Base-by-base conservation (phyloP, 345 rosid genomes). In the Eucalyptus guilfoylei region DNA sequence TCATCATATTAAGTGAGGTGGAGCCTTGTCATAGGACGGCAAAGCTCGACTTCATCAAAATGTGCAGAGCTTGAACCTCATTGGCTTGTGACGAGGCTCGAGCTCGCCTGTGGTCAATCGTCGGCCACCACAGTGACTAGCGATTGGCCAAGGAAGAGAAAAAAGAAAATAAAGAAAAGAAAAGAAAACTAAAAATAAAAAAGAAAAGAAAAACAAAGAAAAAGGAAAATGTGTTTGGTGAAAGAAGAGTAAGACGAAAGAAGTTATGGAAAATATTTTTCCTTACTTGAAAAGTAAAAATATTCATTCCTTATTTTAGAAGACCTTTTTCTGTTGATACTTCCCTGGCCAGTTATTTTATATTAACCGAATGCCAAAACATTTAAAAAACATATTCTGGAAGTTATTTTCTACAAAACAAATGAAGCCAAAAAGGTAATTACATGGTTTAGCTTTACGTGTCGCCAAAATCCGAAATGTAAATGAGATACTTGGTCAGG, bases 21-120 rank as follows among this genome's bases (percentile, higher is more conserved):
- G 26, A 52, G 58, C 11, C 8, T 52, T 19, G 19, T 52, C 26
- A 52, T 0, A 19, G 4, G 26, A 19, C 0, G 11, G 26, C 2
- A 0, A 52, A 0, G 58, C 58, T 52, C 2, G 2, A 52, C 58
- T 52, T 52, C 24, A 19, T 52, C 58, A 19, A 19, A 52, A 52
- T 19, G 58, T 52, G 58, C 0, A 52, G 5, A 52, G 58, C 5
- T 52, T 19, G 58, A 52, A 52, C 58, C 4, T 19, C 10, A 1
- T 2, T 0, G 0, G 24, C 24, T 52, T 52, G 24, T 52, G 55
- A 0, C 2, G 5, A 19, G 26, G 58, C 26, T 52, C 0, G 5
- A 52, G 58, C 58, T 19, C 0, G 4, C 26, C 0, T 3, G 1
- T 52, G 58, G 26, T 19, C 10, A 0, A 52, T 52, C 0, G 2